A percentile compares a stretch with the other conserved stretches of the same genome.
These are phyloP conservation scores for Spathaspora sp. DNA, from an alignment of 1,139 yeast species.

Conservation along the genomic window DNA sequence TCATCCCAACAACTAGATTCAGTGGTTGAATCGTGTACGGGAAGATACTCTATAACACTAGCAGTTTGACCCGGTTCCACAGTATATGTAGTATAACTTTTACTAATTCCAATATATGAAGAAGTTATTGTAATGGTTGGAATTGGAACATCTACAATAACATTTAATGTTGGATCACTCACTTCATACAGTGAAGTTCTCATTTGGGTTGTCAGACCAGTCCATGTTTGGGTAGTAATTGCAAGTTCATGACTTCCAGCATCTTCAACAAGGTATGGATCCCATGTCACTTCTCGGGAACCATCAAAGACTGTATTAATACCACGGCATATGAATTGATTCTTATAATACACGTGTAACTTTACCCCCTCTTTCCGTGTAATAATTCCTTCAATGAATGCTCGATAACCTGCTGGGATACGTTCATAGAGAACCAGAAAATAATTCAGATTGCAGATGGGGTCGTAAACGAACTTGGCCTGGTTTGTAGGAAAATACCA, in stretches of 20 bases:
- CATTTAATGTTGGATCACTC: constrained; percentile 12
- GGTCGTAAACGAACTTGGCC: constrained; percentile 17
- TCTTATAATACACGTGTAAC: background rate
- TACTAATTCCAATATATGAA: constrained; percentile 4
- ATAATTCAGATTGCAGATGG: constrained; percentile 4
- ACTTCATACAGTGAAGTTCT: constrained; percentile 19
- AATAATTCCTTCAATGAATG: constrained; percentile 23
- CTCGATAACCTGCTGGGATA: constrained; percentile 33
- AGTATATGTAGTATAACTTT: constrained; percentile 1
- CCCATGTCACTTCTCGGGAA: background rate
- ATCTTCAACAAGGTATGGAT: background rate
- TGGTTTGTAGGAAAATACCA: constrained; percentile 21
- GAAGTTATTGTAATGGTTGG: constrained; percentile 13
- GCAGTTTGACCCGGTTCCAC: constrained; percentile 4
- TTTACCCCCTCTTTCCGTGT: constrained; percentile 3
- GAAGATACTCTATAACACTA: background rate
- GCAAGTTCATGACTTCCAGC: background rate
- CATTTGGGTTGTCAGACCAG: constrained; percentile 19
- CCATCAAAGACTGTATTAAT: constrained; percentile 5
- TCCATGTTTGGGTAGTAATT: background rate
- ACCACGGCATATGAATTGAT: constrained; percentile 15
- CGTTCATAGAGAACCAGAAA: constrained; percentile 17
- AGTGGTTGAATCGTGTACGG: background rate
- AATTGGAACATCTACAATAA: constrained; percentile 13
- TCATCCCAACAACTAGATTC: background rate